These are phyloP conservation scores for Mycena crocata DNA, from an alignment of 768 basidiomycete species.

Conservation along the genomic window DNA sequence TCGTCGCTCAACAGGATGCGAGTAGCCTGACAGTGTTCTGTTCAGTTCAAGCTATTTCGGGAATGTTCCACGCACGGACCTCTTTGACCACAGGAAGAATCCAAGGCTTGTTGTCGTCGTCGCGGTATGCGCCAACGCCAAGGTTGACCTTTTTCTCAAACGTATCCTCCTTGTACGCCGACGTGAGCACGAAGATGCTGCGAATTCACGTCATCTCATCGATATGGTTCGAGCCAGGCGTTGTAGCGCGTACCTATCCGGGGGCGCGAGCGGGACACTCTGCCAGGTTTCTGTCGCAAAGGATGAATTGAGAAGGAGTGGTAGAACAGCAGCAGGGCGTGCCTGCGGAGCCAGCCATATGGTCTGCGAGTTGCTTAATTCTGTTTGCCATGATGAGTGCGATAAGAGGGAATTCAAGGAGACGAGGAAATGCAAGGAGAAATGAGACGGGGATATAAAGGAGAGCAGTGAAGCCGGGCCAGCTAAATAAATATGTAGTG, in stretches of 20 bases:
- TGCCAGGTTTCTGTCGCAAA: constrained; percentile 75
- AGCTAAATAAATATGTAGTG: too few species aligned
- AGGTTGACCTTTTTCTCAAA: constrained; percentile 87
- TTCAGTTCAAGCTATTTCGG: neutral
- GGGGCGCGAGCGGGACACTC: constrained; percentile 83
- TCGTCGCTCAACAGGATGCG: constrained; percentile 75
- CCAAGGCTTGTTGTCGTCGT: constrained; percentile 90
- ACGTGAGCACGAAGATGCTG: constrained; percentile 93
- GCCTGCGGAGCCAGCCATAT: constrained; percentile 50
- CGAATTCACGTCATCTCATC: constrained; percentile 29
- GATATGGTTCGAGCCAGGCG: constrained; percentile 8
- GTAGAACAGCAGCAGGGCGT: constrained; percentile 17
- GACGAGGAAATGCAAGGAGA: neutral
- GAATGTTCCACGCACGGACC: constrained; percentile 50
- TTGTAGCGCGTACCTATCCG: constrained; percentile 70
- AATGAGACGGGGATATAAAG: constrained; percentile 17
- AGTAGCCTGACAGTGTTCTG: constrained; percentile 74
- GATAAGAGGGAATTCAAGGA: constrained; percentile 25
- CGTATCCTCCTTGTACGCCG: constrained; percentile 86
- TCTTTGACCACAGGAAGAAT: constrained; percentile 92
- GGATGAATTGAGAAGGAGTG: constrained; percentile 5
- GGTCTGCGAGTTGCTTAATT: constrained; percentile 68
- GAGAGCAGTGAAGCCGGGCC: neutral
- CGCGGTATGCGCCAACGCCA: constrained; percentile 94
- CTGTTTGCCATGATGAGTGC: constrained; percentile 62